These are phyloP conservation scores for Trichoderma polysporum DNA, from an alignment of 2,329 filamentous ascomycete genomes.

Conservation along the genomic window DNA sequence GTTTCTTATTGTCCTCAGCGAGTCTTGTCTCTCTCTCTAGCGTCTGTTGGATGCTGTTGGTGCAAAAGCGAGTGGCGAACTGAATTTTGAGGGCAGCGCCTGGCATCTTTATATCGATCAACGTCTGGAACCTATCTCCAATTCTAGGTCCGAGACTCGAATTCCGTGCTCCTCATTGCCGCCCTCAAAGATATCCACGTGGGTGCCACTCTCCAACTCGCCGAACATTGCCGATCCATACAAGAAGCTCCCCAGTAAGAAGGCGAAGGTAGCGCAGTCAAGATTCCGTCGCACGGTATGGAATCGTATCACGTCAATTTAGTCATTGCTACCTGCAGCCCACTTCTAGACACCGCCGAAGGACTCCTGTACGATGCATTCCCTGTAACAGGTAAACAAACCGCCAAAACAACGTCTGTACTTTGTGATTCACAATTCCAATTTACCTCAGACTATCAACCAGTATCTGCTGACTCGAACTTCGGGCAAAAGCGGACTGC, in stretches of 20 bases:
- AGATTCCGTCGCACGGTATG: not conserved
- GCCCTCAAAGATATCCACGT: not conserved
- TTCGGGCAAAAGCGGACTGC: too few species aligned
- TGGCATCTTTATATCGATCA: not conserved
- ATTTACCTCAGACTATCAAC: not conserved
- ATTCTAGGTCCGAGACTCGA: not conserved
- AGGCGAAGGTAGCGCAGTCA: not conserved
- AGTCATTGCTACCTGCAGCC: not conserved
- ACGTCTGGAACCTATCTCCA: not conserved
- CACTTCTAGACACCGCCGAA: conserved; percentile 5
- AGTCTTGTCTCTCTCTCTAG: not conserved
- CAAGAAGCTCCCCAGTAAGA: not conserved
- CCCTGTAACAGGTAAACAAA: not conserved
- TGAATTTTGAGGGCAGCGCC: not conserved
- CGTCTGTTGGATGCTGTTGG: not conserved
- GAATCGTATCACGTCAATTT: not conserved
- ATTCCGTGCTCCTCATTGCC: not conserved
- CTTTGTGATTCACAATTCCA: not conserved
- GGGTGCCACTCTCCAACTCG: not conserved
- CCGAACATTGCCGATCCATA: not conserved
- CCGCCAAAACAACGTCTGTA: not conserved
- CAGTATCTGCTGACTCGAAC: not conserved
- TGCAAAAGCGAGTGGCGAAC: not conserved
- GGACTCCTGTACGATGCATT: not conserved
- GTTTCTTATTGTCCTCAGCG: not conserved